These are phyloP conservation scores for Mesembryanthemum crystallinum DNA, from an alignment of 148 eudicot species.

Conservation along the genomic window DNA sequence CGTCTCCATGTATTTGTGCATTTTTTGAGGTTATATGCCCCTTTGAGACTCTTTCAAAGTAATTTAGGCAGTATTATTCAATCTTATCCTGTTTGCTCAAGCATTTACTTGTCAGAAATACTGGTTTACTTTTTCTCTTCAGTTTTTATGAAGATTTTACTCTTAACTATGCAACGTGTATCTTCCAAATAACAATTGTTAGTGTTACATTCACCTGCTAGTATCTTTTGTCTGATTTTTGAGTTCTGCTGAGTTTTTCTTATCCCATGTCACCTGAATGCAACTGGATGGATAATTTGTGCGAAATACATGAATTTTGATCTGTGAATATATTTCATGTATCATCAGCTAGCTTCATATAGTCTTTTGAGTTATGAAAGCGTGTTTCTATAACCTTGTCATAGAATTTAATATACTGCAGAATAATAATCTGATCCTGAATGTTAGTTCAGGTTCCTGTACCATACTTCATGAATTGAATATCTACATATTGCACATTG, in stretches of 20 bases:
- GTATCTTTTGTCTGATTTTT: too few species aligned
- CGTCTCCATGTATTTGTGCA: constrained; percentile 25
- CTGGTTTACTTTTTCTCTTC: not conserved
- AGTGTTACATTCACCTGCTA: not conserved
- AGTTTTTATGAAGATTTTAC: not conserved
- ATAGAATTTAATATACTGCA: not conserved
- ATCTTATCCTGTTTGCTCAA: constrained; percentile 19
- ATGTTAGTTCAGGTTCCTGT: constrained; percentile 14
- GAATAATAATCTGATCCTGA: constrained; percentile 7
- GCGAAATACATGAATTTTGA: constrained; percentile 1
- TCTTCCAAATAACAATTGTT: not conserved
- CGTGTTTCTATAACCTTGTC: constrained; percentile 4
- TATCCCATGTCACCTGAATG: not conserved
- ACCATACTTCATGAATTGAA: not conserved
- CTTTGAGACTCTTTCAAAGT: constrained; percentile 29
- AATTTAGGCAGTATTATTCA: not conserved
- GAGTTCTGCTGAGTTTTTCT: too few species aligned
- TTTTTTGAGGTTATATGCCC: constrained; percentile 24
- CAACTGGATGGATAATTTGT: not conserved
- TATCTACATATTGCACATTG: constrained; percentile 6
- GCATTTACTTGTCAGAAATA: not conserved
- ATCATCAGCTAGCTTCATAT: not conserved
- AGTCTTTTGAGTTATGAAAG: constrained; percentile 5
- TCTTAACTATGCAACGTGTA: not conserved
- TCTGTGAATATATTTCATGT: not conserved